phyloP scores from a whole-genome alignment of 768 basidiomycete genomes.

The Tricholoma saponaceum region DNA sequence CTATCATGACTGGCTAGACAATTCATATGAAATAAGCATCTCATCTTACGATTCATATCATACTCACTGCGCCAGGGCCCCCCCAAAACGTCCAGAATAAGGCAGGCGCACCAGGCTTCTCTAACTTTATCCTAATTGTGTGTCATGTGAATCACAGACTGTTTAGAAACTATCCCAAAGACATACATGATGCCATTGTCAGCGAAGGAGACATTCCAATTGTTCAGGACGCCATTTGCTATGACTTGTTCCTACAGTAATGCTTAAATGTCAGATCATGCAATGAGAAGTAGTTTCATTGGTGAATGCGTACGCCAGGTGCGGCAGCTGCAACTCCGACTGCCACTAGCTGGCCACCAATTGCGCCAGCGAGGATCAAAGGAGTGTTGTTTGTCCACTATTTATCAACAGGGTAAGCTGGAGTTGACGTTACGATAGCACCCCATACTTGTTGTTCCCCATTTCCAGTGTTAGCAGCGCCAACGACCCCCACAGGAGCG shows the following conservation, averaged over 20 bases:
- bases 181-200: not conserved
- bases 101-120: not conserved
- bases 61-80: not conserved
- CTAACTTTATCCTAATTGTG: constrained; percentile 1
- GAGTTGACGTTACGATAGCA: not conserved
- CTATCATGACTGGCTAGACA: not conserved
- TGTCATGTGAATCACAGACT: not conserved
- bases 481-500: not conserved
- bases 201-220: not conserved
- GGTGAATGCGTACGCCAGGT: not conserved
- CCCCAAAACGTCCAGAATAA: not conserved
- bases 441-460: not conserved
- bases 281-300: not conserved
- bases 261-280: not conserved
- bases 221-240: not conserved
- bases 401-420: not conserved
- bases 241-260: not conserved
- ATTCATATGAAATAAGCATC: not conserved
- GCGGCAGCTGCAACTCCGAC: no score
- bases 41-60: not conserved
- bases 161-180: not conserved
- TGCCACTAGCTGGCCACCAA: no score
- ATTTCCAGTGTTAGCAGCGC: not conserved
- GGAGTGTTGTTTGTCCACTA: not conserved
- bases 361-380: no score